A percentile compares a stretch with the other conserved stretches of the same genome.
phyloP scores from a whole-genome alignment of 306 rosid species.

The Clitoria ternatea region DNA sequence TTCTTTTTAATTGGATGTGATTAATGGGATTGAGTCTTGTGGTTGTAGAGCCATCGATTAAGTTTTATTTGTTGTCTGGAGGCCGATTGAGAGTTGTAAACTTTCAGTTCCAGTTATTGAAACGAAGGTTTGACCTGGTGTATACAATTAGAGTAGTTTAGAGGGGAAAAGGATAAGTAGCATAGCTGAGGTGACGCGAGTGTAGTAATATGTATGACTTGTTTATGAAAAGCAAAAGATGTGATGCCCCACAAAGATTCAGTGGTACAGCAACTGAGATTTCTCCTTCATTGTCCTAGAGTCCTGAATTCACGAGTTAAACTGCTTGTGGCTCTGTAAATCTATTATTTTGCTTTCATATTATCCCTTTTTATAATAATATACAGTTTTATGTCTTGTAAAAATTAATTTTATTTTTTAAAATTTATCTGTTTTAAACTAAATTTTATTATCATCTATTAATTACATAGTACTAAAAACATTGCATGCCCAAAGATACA shows the following conservation, averaged over 20 bases:
- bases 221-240: not conserved
- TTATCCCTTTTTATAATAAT: too few species aligned
- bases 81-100: constrained; percentile 15
- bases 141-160: constrained; percentile 10
- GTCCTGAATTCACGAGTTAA: not conserved
- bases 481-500: too few species aligned
- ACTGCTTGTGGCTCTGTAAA: too few species aligned
- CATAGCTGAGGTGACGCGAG: not conserved
- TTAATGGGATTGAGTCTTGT: constrained; percentile 11
- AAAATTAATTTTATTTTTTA: too few species aligned
- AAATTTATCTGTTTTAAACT: too few species aligned
- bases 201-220: not conserved
- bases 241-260: not conserved
- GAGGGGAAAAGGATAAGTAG: not conserved
- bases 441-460: too few species aligned
- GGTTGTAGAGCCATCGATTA: constrained; percentile 26
- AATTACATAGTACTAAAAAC: too few species aligned
- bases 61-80: constrained; percentile 22
- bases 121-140: constrained; percentile 7
- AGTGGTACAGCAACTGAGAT: not conserved
- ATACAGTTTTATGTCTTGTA: too few species aligned
- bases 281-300: not conserved
- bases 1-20: not conserved
- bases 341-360: too few species aligned
- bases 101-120: constrained; percentile 11